Evolutionary conservation across 805 yeast genomes (phyloP).

Genomic region (Saturnispora quitensis): DNA sequence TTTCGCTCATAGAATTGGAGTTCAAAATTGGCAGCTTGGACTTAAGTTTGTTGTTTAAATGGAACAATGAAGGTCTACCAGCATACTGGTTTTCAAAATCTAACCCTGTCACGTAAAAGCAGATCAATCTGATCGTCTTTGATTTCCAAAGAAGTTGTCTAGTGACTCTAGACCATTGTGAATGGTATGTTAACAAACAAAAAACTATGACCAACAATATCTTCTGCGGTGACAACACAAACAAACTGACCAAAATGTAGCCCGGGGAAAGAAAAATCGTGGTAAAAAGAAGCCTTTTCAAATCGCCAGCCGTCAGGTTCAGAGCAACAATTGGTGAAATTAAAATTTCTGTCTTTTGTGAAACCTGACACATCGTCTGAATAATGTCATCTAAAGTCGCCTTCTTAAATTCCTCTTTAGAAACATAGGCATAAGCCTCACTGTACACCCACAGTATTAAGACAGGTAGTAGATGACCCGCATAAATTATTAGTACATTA

Average conservation of each 20-base stretch:
- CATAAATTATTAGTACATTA: constrained; percentile 66
- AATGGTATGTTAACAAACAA: constrained; percentile 72
- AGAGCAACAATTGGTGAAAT: constrained; percentile 71
- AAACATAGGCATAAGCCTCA: constrained; percentile 45
- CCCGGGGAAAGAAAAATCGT: constrained; percentile 80
- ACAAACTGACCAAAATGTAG: constrained; percentile 59
- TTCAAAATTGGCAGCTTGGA: constrained; percentile 5
- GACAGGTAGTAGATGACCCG: constrained; percentile 71
- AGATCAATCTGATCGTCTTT: constrained; percentile 53
- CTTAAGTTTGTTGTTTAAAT: constrained; percentile 39
- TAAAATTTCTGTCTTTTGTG: constrained; percentile 67
- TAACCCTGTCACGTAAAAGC: constrained; percentile 80
- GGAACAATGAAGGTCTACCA: constrained; percentile 34
- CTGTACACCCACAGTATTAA: constrained; percentile 53
- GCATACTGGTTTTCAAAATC: constrained; percentile 44
- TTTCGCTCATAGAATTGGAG: constrained; percentile 10
- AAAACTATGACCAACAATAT: constrained; percentile 51
- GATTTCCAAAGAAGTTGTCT: constrained; percentile 83
- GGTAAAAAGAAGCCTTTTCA: constrained; percentile 72
- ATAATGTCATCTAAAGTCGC: constrained; percentile 87
- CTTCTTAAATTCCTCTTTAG: constrained; percentile 47
- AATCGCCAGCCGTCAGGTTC: constrained; percentile 68
- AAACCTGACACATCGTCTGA: constrained; percentile 62
- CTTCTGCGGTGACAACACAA: constrained; percentile 62
- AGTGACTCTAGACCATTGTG: constrained; percentile 74